Conservation (phyloP, 176 grass and related monocot genomes). For the Alloteropsis semialata region DNA sequence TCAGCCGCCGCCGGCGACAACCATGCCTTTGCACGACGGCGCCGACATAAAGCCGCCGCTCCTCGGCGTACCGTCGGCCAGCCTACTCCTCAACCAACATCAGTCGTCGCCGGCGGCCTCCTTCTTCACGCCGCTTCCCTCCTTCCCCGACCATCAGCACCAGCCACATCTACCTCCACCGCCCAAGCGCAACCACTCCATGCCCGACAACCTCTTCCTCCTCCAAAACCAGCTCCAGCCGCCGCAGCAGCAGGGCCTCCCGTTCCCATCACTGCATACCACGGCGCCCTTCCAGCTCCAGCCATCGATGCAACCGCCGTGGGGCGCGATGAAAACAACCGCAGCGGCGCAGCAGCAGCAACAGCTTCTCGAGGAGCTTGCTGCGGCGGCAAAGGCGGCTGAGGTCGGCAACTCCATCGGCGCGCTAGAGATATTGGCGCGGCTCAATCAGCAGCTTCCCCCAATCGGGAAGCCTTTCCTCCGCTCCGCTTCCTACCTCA, state of each 20-base stretch:
- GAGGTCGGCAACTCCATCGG: conserved; percentile 52
- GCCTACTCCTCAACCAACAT: conserved; percentile 29
- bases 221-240: conserved; percentile 34
- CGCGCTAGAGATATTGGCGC: conserved; percentile 86
- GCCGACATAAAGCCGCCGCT: conserved; percentile 22
- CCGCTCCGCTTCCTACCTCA: conserved; percentile 72
- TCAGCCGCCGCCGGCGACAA: neutral
- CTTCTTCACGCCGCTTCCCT: conserved; percentile 45
- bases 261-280: conserved; percentile 18
- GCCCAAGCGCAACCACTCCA: conserved; percentile 44
- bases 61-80: conserved; percentile 23
- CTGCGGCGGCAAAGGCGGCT: conserved; percentile 60
- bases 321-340: neutral
- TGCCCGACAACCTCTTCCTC: conserved; percentile 43
- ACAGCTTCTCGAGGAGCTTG: conserved; percentile 49
- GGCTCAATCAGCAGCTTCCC: conserved; percentile 90
- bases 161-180: conserved; percentile 30
- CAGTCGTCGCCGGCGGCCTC: conserved; percentile 27
- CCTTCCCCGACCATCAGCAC: conserved; percentile 29
- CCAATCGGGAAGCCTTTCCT: conserved; percentile 61
- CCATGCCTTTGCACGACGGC: conserved; percentile 35
- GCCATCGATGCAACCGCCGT: conserved; percentile 34
- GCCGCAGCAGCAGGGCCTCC: neutral
- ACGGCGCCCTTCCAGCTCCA: conserved; percentile 39
- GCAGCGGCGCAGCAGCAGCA: conserved; percentile 37